Evolutionary conservation across 169 alveolate genomes (phyloP).

Genomic region (Plasmodium vivax): DNA sequence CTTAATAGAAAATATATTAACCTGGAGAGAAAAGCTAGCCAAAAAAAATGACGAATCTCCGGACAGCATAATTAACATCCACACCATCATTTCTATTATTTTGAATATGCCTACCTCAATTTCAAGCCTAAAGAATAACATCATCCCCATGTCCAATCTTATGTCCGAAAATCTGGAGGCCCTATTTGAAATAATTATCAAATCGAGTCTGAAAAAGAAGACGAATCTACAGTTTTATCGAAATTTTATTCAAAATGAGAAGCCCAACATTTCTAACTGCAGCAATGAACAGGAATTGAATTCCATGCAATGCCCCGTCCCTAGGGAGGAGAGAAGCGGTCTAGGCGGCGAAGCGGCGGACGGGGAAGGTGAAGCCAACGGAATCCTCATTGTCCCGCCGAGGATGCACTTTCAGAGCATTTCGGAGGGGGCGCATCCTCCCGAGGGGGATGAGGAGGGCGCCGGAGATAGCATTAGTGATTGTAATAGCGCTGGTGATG

Average conservation of each 20-base stretch:
- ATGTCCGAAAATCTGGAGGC: conserved; percentile 61
- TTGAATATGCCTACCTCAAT: conserved; percentile 49
- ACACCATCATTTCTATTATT: conserved; percentile 56
- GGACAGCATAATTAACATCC: conserved; percentile 56
- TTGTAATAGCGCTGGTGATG: neutral
- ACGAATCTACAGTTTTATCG: conserved; percentile 10
- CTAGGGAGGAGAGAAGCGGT: neutral
- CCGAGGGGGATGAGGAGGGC: neutral
- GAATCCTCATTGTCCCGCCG: conserved; percentile 3
- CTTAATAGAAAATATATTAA: conserved; percentile 37
- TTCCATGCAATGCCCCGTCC: neutral
- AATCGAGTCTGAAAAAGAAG: conserved; percentile 34
- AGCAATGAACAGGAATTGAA: conserved; percentile 5
- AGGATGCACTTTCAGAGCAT: conserved; percentile 37
- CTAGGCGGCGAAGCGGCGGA: neutral
- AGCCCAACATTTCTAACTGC: neutral
- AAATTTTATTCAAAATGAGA: conserved; percentile 16
- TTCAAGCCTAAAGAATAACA: conserved; percentile 48
- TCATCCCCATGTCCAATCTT: conserved; percentile 36
- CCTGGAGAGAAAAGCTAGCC: conserved; percentile 47
- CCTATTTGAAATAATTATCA: conserved; percentile 26
- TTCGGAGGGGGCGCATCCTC: neutral
- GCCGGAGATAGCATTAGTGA: neutral
- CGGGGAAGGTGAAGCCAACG: neutral
- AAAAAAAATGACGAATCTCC: conserved; percentile 40